Conservation (phyloP, 768 basidiomycete species). For the Russula sp. region DNA sequence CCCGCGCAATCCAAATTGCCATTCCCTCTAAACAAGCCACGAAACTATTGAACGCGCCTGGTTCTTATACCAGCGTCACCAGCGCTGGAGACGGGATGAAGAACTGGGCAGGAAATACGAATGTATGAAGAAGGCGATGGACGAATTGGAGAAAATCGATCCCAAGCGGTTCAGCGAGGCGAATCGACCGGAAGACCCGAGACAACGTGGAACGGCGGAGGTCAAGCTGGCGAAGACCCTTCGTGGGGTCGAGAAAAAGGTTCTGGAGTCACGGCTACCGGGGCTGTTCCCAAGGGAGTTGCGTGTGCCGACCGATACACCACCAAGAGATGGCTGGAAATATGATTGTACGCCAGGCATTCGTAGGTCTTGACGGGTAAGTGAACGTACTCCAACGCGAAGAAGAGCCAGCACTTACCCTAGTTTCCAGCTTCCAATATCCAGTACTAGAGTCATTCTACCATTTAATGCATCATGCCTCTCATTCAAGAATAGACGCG, state of each 20-base stretch:
- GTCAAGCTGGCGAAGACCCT: slow-evolving; percentile 56
- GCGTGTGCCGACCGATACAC: slow-evolving; percentile 82
- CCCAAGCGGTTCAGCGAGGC: slow-evolving; percentile 62
- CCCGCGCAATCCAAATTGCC: slow-evolving; percentile 71
- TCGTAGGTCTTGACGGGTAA: slow-evolving; percentile 24
- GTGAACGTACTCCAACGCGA: slow-evolving; percentile 1
- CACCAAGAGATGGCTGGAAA: slow-evolving; percentile 77
- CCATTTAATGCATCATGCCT: not conserved
- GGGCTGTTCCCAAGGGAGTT: slow-evolving; percentile 87
- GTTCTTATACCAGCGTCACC: slow-evolving; percentile 73
- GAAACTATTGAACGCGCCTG: slow-evolving; percentile 91
- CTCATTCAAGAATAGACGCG: not conserved
- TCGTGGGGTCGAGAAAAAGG: slow-evolving; percentile 63
- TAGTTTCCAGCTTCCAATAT: not conserved
- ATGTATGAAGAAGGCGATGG: slow-evolving; percentile 83
- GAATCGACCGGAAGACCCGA: slow-evolving; percentile 72
- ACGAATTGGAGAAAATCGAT: slow-evolving; percentile 62
- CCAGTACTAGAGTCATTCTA: not conserved
- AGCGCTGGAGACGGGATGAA: slow-evolving; percentile 63
- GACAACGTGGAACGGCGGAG: slow-evolving; percentile 56
- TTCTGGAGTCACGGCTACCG: slow-evolving; percentile 71
- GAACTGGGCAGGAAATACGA: slow-evolving; percentile 76
- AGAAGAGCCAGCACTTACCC: not conserved
- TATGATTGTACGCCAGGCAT: slow-evolving; percentile 70
- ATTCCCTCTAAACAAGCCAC: slow-evolving; percentile 89